Conservation (phyloP, 2,329 filamentous ascomycete species). For the Aspergillus ochraceoroseus region DNA sequence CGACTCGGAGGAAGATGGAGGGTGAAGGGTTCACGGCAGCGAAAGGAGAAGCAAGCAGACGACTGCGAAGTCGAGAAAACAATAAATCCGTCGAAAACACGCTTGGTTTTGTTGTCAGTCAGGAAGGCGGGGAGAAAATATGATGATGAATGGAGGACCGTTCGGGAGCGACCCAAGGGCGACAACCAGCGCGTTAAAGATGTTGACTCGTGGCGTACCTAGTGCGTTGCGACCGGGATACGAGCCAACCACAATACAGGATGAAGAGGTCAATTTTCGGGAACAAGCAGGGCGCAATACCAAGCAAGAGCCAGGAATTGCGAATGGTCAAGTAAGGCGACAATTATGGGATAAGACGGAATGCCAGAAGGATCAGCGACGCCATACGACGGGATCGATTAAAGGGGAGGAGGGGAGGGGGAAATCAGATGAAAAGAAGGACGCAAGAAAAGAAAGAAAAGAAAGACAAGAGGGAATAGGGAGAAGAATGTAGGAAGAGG, state of each 20-base stretch:
- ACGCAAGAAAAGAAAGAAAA: slow-evolving; percentile 4
- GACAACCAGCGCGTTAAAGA: slow-evolving; percentile 22
- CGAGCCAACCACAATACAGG: slow-evolving; percentile 18
- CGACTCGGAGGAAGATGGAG: slow-evolving; percentile 5
- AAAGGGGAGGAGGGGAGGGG: slow-evolving; percentile 11
- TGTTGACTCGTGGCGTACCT: slow-evolving; percentile 11
- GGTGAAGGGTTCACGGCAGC: no score
- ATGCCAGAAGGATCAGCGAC: slow-evolving; percentile 8
- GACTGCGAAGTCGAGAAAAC: background rate
- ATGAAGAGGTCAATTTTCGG: no score
- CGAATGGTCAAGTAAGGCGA: slow-evolving; percentile 3
- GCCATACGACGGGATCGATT: slow-evolving; percentile 14
- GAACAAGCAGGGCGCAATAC: slow-evolving; percentile 15
- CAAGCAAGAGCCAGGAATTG: slow-evolving; percentile 9
- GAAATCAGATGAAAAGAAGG: slow-evolving; percentile 10
- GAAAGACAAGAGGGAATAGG: slow-evolving; percentile 9
- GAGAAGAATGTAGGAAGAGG: slow-evolving; percentile 3
- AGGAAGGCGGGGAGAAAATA: no score
- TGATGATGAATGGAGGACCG: no score
- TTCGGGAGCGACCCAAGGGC: slow-evolving; percentile 10
- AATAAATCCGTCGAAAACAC: background rate
- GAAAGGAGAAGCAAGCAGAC: slow-evolving; percentile 4
- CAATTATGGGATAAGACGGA: slow-evolving; percentile 8
- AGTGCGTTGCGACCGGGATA: slow-evolving; percentile 19
- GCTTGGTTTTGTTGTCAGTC: slow-evolving; percentile 6